phyloP scores from a whole-genome alignment of 2,329 filamentous ascomycete species.

The Epichloe glyceriae region DNA sequence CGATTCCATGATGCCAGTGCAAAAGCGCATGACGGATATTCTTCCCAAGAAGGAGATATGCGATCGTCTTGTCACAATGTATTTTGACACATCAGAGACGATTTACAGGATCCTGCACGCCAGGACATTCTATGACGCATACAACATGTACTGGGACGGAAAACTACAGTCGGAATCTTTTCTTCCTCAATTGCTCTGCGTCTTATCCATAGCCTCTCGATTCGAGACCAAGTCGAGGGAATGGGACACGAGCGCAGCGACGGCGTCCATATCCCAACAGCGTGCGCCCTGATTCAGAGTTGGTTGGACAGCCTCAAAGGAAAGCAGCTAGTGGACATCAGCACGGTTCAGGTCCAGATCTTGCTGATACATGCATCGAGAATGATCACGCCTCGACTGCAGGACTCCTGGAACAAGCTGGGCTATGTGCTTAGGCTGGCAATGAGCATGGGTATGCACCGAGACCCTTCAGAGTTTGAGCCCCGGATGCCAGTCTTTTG shows the following conservation, averaged over 20 bases:
- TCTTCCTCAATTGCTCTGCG: slow-evolving; percentile 38
- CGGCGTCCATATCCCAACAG: slow-evolving; percentile 43
- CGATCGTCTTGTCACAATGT: slow-evolving; percentile 35
- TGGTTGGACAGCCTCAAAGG: slow-evolving; percentile 40
- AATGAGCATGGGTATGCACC: slow-evolving; percentile 46
- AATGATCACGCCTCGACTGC: slow-evolving; percentile 37
- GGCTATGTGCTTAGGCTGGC: slow-evolving; percentile 42
- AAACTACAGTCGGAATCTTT: slow-evolving; percentile 34
- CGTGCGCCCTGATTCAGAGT: slow-evolving; percentile 38
- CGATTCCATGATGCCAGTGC: slow-evolving; percentile 44
- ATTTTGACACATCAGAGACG: slow-evolving; percentile 37
- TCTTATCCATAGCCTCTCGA: slow-evolving; percentile 39
- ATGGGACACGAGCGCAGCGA: slow-evolving; percentile 37
- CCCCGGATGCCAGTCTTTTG: slow-evolving; percentile 35
- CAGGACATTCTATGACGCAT: slow-evolving; percentile 37
- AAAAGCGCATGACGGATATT: slow-evolving; percentile 45
- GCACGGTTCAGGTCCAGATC: slow-evolving; percentile 40
- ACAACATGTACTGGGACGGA: slow-evolving; percentile 39
- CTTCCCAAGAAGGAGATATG: slow-evolving; percentile 37
- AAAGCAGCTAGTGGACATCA: slow-evolving; percentile 39
- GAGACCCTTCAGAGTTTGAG: slow-evolving; percentile 41
- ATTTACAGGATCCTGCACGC: slow-evolving; percentile 41
- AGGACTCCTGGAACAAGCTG: slow-evolving; percentile 42
- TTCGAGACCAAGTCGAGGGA: slow-evolving; percentile 38
- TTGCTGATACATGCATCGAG: slow-evolving; percentile 39